Evolutionary conservation across 129 eudicot genomes (phyloP).

Genomic region (Chrysanthemum lavandulifolium): DNA sequence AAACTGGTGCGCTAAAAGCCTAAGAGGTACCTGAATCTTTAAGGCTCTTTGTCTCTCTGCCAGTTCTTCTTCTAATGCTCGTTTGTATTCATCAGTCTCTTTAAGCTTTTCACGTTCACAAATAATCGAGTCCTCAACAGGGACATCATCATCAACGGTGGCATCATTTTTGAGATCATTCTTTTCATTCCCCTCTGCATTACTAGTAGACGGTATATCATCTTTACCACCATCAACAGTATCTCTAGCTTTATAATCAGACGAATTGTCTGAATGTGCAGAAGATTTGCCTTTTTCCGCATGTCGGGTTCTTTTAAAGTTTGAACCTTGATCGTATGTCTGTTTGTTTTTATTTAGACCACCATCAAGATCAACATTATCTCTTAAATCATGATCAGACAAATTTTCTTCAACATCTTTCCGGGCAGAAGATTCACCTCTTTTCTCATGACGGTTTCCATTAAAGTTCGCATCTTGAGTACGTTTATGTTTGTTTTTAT

Average conservation of each 20-base stretch:
- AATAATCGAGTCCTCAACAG: constrained; percentile 31
- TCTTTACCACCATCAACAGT: constrained; percentile 21
- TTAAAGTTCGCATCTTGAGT: constrained; percentile 20
- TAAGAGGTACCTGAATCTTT: constrained; percentile 57
- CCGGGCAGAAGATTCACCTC: constrained; percentile 7
- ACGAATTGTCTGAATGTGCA: not conserved
- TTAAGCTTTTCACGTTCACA: constrained; percentile 75
- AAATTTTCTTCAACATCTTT: constrained; percentile 12
- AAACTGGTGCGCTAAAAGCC: constrained; percentile 12
- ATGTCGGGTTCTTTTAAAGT: not conserved
- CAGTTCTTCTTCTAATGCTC: constrained; percentile 75
- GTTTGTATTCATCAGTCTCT: constrained; percentile 84
- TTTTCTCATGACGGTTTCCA: constrained; percentile 16
- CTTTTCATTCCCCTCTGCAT: constrained; percentile 20
- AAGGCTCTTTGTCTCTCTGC: constrained; percentile 61
- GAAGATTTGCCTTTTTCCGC: not conserved
- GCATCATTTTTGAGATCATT: constrained; percentile 21
- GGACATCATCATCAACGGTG: constrained; percentile 22
- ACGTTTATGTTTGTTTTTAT: constrained; percentile 13
- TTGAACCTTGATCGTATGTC: not conserved
- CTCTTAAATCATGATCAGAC: constrained; percentile 14
- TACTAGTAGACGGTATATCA: constrained; percentile 22
- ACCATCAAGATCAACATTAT: constrained; percentile 7
- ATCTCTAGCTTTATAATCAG: constrained; percentile 11
- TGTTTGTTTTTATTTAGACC: constrained; percentile 3